These are phyloP conservation scores for Chenopodium suecicum DNA, from an alignment of 148 eudicot species.

Conservation along the genomic window DNA sequence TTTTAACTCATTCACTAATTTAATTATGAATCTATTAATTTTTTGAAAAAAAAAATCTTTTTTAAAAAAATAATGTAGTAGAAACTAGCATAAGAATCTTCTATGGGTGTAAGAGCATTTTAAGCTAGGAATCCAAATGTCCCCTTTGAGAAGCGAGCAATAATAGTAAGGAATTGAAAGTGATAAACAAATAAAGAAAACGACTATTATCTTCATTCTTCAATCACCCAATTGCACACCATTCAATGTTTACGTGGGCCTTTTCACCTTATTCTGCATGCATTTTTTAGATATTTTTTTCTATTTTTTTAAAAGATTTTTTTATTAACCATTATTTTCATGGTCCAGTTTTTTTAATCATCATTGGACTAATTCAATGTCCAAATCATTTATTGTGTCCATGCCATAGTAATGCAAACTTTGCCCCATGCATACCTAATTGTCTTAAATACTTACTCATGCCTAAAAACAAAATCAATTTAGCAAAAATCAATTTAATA, in stretches of 20 bases:
- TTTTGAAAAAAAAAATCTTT: no score
- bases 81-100: background rate
- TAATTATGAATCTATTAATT: no score
- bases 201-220: constrained; percentile 2
- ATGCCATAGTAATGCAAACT: background rate
- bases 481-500: no score
- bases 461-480: no score
- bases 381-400: background rate
- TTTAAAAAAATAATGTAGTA: no score
- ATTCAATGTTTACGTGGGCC: constrained; percentile 1
- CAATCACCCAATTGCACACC: constrained; percentile 7
- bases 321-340: no score
- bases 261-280: background rate
- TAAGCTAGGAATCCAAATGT: background rate
- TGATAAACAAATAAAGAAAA: background rate
- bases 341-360: background rate
- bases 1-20: no score
- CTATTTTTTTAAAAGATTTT: no score
- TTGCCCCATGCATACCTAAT: no score
- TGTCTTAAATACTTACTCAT: no score
- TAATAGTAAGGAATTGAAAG: background rate
- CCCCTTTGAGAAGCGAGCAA: background rate
- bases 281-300: background rate
- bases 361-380: background rate
- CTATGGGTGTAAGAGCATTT: background rate